These are phyloP conservation scores for Hypoxylon sp. DNA, from an alignment of 2,329 filamentous ascomycete genomes.

Conservation along the genomic window DNA sequence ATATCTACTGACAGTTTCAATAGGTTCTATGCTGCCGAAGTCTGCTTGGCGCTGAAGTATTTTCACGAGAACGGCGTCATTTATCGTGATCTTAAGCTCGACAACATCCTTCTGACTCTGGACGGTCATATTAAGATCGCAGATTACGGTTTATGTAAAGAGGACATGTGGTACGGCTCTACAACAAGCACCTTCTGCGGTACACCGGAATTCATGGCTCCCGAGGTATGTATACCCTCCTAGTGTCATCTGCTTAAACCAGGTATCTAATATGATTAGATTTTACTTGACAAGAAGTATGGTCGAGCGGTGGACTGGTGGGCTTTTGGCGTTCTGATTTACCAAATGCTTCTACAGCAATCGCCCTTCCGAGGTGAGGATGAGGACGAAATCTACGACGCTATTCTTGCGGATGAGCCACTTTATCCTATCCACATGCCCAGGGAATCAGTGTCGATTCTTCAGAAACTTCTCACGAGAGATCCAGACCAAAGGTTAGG, in stretches of 20 bases:
- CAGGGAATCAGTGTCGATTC: slow-evolving; percentile 94
- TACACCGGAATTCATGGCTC: slow-evolving; percentile 99
- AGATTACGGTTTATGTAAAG: slow-evolving; percentile 98
- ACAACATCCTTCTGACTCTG: slow-evolving; percentile 91
- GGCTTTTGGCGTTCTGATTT: slow-evolving; percentile 98
- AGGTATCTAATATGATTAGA: slow-evolving; percentile 67
- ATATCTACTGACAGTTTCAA: slow-evolving; percentile 33
- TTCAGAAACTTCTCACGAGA: slow-evolving; percentile 95
- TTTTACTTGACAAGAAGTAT: slow-evolving; percentile 98
- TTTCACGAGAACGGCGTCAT: slow-evolving; percentile 99
- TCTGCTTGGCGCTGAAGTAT: slow-evolving; percentile 97
- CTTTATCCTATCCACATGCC: slow-evolving; percentile 99
- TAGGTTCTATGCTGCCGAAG: slow-evolving; percentile 97
- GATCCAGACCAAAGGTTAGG: slow-evolving; percentile 95
- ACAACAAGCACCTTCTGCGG: slow-evolving; percentile 99
- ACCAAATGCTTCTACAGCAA: slow-evolving; percentile 99
- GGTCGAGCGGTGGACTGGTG: slow-evolving; percentile 98
- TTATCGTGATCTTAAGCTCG: slow-evolving; percentile 95
- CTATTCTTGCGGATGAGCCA: slow-evolving; percentile 96
- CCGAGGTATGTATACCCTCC: slow-evolving; percentile 75
- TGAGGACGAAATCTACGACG: slow-evolving; percentile 99
- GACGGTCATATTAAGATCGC: slow-evolving; percentile 99
- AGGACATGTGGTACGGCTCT: slow-evolving; percentile 99
- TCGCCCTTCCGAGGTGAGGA: slow-evolving; percentile 99
- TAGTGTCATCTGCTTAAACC: neutral